Evolutionary conservation across 108 stramenopile genomes (phyloP).

Genomic region (Discostella pseudostelligera): DNA sequence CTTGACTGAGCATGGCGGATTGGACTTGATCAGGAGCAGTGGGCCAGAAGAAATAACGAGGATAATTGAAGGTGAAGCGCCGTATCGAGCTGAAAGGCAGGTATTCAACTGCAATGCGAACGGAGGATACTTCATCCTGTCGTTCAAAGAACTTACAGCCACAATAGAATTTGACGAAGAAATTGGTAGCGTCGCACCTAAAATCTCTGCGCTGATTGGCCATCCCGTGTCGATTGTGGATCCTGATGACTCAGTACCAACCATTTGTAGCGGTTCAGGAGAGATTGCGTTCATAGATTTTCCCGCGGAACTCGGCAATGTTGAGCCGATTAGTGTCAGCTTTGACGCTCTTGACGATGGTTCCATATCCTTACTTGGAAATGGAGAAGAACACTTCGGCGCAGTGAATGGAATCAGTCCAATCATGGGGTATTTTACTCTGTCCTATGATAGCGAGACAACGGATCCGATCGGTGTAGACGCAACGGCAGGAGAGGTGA

Average conservation of each 20-base stretch:
- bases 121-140: constrained; percentile 31
- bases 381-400: constrained; percentile 29
- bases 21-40: constrained; percentile 41
- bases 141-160: constrained; percentile 19
- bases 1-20: constrained; percentile 44
- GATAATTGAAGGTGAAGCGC: constrained; percentile 54
- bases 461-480: constrained; percentile 48
- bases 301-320: constrained; percentile 22
- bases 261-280: constrained; percentile 15
- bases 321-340: constrained; percentile 19
- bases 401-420: constrained; percentile 37
- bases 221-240: constrained; percentile 23
- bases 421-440: constrained; percentile 36
- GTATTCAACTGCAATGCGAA: constrained; percentile 48
- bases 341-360: constrained; percentile 32
- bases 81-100: constrained; percentile 59
- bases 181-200: constrained; percentile 15
- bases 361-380: constrained; percentile 22
- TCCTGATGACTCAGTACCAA: constrained; percentile 11
- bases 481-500: constrained; percentile 52
- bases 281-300: constrained; percentile 36
- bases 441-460: constrained; percentile 16
- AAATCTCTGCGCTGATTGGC: constrained; percentile 21
- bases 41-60: constrained; percentile 22
- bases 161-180: constrained; percentile 39